Base-by-base conservation (phyloP, 2,329 filamentous ascomycete genomes). In the Trichoderma arundinaceum region DNA sequence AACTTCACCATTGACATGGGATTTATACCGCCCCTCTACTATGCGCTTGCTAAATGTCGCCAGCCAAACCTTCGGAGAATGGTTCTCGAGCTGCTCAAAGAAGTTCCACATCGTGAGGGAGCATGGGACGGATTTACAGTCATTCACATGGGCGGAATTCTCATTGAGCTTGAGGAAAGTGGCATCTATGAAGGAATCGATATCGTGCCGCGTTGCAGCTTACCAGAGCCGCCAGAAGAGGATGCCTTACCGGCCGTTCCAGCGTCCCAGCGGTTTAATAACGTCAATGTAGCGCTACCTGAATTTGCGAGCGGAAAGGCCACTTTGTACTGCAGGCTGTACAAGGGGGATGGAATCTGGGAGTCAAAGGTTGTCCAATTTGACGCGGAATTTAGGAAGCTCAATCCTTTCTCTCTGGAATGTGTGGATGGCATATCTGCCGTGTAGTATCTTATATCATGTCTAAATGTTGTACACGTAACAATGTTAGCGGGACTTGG, bases 11-110 rank as follows among this genome's bases (percentile, higher is more conserved):
- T 56, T 4, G 76, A 78, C 41, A 70, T 73, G 13, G 76, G 76
- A n/a, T 76, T 66, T 46, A 69, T 74, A 64, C 70, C 72, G 0
- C 74, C 75, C 4, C 53, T 78, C 9, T 77, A 75, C 51, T 77
- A 74, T 57, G 71, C 72, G 0, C 72, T 74, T 9, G 58, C 74
- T 1, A 75, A 76, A 53, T 77, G 76, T 63, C 75, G 76, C 2
- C 63, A 71, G 22, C 73, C 69, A n/a, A 69, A 67, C n/a, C 67
- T 77, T 60, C 69, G 76, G 12, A 64, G 68, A 3, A 70, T 73
- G 33, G 73, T 74, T 4, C 68, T 73, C 49, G 53, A 60, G 17
- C 17, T 73, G 33, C 49, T 74, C 1, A 46, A 66, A n/a, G 35
- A 60, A 7, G 61, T 56, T 10, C 66, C 68, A 4, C 69, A 71